Base-by-base conservation (phyloP, 2,329 filamentous ascomycete genomes). In the Davidsoniella virescens region DNA sequence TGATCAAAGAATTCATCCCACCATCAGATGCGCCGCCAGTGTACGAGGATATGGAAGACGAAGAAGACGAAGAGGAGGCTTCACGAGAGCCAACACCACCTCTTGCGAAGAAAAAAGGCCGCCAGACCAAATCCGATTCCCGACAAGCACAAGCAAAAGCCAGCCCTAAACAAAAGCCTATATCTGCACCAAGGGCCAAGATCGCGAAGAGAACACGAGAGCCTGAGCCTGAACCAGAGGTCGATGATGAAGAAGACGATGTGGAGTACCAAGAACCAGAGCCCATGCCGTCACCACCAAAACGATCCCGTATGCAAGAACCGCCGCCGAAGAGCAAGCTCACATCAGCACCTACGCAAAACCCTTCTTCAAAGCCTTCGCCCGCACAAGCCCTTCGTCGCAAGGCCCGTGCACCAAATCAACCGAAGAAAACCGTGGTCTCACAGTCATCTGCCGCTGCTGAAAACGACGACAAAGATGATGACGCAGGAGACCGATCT, bases 401-500 rank as follows among this genome's bases (percentile, higher is more conserved):
- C 36, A 49, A 47, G 33, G 43, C 43, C 9, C 36, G 51, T 2
- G 51, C 43, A 3, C 36, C 47, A 6, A 36, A n/a, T 2, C n/a
- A 16, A 18, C 14, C 26, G 4, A 52, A 52, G 41, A 52, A 46
- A 42, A 33, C 20, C 1, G 9, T 16, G 3, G 25, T 16, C 6
- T 6, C 46, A 5, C 17, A 18, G 20, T 37, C 47, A 16, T 43
- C 47, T 16, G 39, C 39, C n/a, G 47, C 46, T 17, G 7, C 7
- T 38, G 33, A 42, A 25, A 54, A 58, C 3, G 57, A 56, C 20
- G 52, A 53, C 9, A 39, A 52, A 10, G 43, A 53, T 26, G 66
- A 65, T n/a, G 62, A 63, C 3, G 62, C 67, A 2, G 67, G 64
- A 2, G 73, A 75, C 36, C 66, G 68, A 6, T 71, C 68, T 0